Evolutionary conservation across 805 yeast species (phyloP), one percentile per base, ranked within the genome.

Genomic region (Komagataella kurtzmanii): DNA sequence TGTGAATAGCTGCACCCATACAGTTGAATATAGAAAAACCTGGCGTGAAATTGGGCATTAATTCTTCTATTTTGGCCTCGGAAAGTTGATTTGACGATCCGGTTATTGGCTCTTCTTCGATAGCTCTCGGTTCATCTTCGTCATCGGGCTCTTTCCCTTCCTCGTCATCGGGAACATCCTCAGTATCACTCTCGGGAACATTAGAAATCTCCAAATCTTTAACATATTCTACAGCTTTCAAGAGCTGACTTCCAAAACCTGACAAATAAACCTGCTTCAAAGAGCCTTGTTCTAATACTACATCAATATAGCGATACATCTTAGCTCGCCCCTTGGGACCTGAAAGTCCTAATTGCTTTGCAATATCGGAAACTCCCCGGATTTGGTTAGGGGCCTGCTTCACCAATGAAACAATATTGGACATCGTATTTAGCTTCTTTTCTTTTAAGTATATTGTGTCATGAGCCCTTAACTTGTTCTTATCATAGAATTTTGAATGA

Each of bases 201-300:
- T 46, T 57, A 56, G 6, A 66, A 69, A 24, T 69, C 67, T 52
- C 72, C 78, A 57, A 80, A 69, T 30, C 46, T 74, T 73, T 46
- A 83, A 59, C 58, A 83, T 88, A 40, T 76, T 67, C 56, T 78
- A 79, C 56, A 85, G 67, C 63, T 84, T 90, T 30, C 14, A 30
- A 8, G 10, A 30, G 40, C 40, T 30, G 40, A 14, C 10, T 30
- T 30, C 40, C 40, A 30, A 30, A 30, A 10, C 40, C 40, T 14
- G 40, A 30, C 14, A 30, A 14, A 8, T 30, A 30, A 8, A 30
- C 40, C n/a, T 30, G 40, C n/a, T 30, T 30, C 40, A 30, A 30
- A 30, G 14, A 30, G n/a, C 40, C 40, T 14, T 30, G 40, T 14
- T 30, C 40, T 14, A 30, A 7, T 10, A 30, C 8, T 8, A 30